phyloP scores from a whole-genome alignment of 495 filamentous ascomycete genomes.

The Jackrogersella multiformis region DNA sequence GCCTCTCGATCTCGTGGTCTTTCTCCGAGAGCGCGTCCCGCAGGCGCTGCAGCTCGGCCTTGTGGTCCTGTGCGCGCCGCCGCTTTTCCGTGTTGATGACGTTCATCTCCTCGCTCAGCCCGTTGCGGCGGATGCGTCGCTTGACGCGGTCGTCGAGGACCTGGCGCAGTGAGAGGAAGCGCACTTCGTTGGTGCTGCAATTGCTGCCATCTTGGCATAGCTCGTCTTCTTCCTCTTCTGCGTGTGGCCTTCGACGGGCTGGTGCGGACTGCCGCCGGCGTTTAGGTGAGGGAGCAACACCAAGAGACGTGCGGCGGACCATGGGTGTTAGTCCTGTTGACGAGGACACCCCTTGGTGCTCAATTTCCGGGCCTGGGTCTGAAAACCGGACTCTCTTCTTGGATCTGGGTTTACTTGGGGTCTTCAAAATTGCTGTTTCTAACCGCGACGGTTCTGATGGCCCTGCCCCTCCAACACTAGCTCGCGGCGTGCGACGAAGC shows the following conservation, averaged over 20 bases:
- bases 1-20: constrained; percentile 57
- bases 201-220: constrained; percentile 43
- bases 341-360: constrained; percentile 23
- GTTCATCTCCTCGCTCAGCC: constrained; percentile 80
- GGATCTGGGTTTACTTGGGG: constrained; percentile 44
- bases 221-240: constrained; percentile 28
- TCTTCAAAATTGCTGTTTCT: constrained; percentile 29
- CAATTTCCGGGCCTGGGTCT: constrained; percentile 65
- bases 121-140: constrained; percentile 73
- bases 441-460: constrained; percentile 24
- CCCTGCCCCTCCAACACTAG: constrained; percentile 9
- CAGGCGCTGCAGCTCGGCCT: constrained; percentile 58
- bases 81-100: constrained; percentile 67
- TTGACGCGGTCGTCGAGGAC: constrained; percentile 75
- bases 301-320: constrained; percentile 65
- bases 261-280: constrained; percentile 58
- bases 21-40: constrained; percentile 62
- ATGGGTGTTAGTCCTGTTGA: constrained; percentile 77
- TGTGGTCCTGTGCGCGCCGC: constrained; percentile 49
- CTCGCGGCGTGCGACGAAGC: constrained; percentile 41
- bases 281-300: constrained; percentile 52
- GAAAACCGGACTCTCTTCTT: constrained; percentile 78
- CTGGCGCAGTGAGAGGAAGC: constrained; percentile 73
- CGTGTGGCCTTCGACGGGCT: constrained; percentile 22
- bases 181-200: constrained; percentile 46